Percentiles rank a stretch among this genome's conserved stretches.
Conservation (phyloP, 2,329 filamentous ascomycete genomes). For the Penicillium fuscoglaucum region DNA sequence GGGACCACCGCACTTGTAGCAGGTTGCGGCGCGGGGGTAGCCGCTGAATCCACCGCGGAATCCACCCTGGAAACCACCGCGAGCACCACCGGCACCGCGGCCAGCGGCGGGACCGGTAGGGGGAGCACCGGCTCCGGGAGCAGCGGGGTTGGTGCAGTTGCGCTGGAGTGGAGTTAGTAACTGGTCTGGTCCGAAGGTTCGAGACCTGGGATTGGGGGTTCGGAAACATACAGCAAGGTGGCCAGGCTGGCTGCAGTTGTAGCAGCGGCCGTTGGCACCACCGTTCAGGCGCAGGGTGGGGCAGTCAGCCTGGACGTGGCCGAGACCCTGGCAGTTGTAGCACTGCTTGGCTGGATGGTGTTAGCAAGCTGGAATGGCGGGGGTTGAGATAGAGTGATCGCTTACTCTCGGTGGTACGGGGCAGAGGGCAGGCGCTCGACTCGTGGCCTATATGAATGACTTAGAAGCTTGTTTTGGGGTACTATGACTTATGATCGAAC, state of each 20-base stretch:
- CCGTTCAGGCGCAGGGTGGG: slow-evolving; percentile 91
- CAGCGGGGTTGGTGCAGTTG: slow-evolving; percentile 58
- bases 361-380: slow-evolving; percentile 21
- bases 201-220: not conserved
- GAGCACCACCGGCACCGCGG: slow-evolving; percentile 64
- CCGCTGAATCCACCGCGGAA: slow-evolving; percentile 71
- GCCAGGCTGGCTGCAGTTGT: slow-evolving; percentile 90
- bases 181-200: not conserved
- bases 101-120: slow-evolving; percentile 49
- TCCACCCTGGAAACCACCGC: slow-evolving; percentile 62
- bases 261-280: slow-evolving; percentile 80
- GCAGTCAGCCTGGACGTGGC: slow-evolving; percentile 98
- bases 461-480: slow-evolving; percentile 18
- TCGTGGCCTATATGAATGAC: slow-evolving; percentile 68
- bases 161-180: slow-evolving; percentile 53
- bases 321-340: slow-evolving; percentile 98
- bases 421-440: slow-evolving; percentile 94
- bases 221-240: slow-evolving; percentile 76
- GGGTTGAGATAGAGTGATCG: slow-evolving; percentile 12
- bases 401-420: slow-evolving; percentile 88
- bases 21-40: slow-evolving; percentile 59
- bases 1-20: slow-evolving; percentile 74
- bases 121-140: slow-evolving; percentile 64
- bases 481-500: slow-evolving; percentile 17
- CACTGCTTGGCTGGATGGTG: slow-evolving; percentile 80